These are phyloP conservation scores for Pichia insulana DNA, from an alignment of 805 yeast genomes.

Conservation along the genomic window DNA sequence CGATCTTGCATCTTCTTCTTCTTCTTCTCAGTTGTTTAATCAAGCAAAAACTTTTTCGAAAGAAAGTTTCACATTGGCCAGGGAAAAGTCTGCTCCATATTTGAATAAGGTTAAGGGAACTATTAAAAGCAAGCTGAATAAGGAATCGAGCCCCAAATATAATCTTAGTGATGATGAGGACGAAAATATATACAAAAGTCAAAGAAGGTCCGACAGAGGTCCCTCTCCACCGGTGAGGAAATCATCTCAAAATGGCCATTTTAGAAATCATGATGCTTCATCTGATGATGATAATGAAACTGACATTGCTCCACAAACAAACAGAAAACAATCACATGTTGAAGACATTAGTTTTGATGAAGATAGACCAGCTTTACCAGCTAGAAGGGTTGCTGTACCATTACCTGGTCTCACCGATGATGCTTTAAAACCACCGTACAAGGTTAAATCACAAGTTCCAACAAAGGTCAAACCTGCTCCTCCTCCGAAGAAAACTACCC, in stretches of 20 bases:
- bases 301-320: background rate
- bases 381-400: constrained; percentile 11
- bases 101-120: constrained; percentile 11
- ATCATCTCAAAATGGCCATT: background rate
- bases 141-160: background rate
- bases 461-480: constrained; percentile 9
- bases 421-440: background rate
- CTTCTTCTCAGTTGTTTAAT: constrained; percentile 7
- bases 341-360: constrained; percentile 14
- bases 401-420: constrained; percentile 6
- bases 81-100: constrained; percentile 10
- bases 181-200: constrained; percentile 2
- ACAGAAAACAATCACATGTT: background rate
- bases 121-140: constrained; percentile 4
- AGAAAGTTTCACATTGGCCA: constrained; percentile 8
- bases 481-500: constrained; percentile 3
- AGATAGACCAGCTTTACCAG: constrained; percentile 22
- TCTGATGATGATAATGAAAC: too few species aligned
- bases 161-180: constrained; percentile 4
- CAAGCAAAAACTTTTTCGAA: constrained; percentile 10
- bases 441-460: constrained; percentile 5
- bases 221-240: background rate
- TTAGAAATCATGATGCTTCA: too few species aligned
- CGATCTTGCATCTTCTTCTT: constrained; percentile 1
- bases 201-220: background rate